Evolutionary conservation across 1,139 yeast genomes (phyloP).

Genomic region (Lodderomyces margitis): DNA sequence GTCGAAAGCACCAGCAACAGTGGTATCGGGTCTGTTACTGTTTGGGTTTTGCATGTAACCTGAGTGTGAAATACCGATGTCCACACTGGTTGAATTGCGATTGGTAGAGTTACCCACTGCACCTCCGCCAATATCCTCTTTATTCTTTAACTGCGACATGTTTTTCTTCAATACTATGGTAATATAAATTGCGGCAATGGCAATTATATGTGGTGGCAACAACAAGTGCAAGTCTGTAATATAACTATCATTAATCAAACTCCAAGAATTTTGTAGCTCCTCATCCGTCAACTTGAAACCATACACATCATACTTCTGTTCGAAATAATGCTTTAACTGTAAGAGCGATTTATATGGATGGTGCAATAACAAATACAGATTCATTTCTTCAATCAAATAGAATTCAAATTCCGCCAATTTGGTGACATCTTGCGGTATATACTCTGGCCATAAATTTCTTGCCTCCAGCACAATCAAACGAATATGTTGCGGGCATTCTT

Average conservation of each 20-base stretch:
- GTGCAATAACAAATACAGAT: constrained; percentile 74
- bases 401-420: constrained; percentile 96
- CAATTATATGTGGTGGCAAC: constrained; percentile 89
- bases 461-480: constrained; percentile 82
- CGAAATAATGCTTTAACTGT: constrained; percentile 53
- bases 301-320: constrained; percentile 23
- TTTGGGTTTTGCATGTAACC: not conserved
- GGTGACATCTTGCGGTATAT: constrained; percentile 86
- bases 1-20: not conserved
- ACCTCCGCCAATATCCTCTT: constrained; percentile 10
- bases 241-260: constrained; percentile 84
- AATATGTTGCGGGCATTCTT: constrained; percentile 94
- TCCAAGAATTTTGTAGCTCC: constrained; percentile 86
- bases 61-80: not conserved
- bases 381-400: constrained; percentile 85
- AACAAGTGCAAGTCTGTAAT: constrained; percentile 81
- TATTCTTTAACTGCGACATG: constrained; percentile 20
- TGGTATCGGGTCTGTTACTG: not conserved
- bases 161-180: constrained; percentile 59
- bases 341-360: constrained; percentile 83
- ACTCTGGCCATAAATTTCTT: constrained; percentile 91
- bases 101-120: constrained; percentile 3
- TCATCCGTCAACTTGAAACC: constrained; percentile 53
- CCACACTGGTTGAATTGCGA: constrained; percentile 2
- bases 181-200: constrained; percentile 75